These are phyloP conservation scores for Amaranthus palmeri DNA, from an alignment of 148 eudicot genomes.

Conservation along the genomic window DNA sequence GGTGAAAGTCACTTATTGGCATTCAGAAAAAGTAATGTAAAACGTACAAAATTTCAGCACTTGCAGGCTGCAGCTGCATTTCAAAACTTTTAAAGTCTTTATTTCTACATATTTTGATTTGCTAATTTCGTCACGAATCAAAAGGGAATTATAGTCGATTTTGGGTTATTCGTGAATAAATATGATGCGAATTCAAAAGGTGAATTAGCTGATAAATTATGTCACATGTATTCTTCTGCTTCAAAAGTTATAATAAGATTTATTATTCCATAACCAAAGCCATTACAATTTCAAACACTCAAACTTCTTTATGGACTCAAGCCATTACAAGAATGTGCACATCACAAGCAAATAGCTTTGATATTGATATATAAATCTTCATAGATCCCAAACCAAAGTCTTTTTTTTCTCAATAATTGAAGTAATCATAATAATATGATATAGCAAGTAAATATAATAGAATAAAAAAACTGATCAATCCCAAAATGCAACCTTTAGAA, in stretches of 20 bases:
- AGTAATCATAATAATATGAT: neutral
- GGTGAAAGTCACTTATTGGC: no score
- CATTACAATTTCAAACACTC: constrained; percentile 1
- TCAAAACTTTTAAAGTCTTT: no score
- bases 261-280: constrained; percentile 10
- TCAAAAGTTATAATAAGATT: neutral
- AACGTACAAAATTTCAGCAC: no score
- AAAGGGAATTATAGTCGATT: neutral
- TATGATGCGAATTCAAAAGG: neutral
- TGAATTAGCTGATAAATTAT: no score
- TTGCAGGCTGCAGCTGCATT: no score
- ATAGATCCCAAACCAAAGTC: constrained; percentile 6
- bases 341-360: constrained; percentile 5
- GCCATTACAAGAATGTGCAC: constrained; percentile 4
- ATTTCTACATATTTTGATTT: no score
- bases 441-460: constrained; percentile 9
- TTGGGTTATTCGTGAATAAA: no score
- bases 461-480: constrained; percentile 7
- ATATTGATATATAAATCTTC: neutral
- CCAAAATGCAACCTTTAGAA: constrained; percentile 13
- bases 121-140: no score
- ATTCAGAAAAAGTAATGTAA: no score
- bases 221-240: no score
- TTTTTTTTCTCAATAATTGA: neutral
- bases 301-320: neutral